phyloP scores from a whole-genome alignment of 305 asterid species.

The Solanum hybrid region DNA sequence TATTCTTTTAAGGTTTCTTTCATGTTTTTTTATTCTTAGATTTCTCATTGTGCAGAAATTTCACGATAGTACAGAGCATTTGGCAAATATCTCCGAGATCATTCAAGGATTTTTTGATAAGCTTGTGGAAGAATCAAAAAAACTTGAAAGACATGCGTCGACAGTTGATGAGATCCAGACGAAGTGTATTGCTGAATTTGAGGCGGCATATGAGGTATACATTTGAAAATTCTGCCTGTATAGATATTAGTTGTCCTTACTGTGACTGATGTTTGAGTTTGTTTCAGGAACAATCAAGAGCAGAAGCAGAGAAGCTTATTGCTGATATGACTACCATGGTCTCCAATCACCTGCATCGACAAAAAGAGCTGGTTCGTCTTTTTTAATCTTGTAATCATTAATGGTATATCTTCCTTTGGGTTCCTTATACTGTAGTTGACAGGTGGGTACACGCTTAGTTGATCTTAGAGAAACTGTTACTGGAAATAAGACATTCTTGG shows the following conservation, averaged over 20 bases:
- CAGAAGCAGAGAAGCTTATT: conserved; percentile 54
- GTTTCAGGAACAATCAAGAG: conserved; percentile 55
- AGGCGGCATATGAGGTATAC: conserved; percentile 57
- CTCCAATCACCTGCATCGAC: conserved; percentile 56
- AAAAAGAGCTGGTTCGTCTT: conserved; percentile 55
- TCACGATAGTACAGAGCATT: conserved; percentile 32
- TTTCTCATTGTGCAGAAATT: conserved; percentile 35
- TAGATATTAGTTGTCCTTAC: not conserved
- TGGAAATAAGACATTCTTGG: conserved; percentile 47
- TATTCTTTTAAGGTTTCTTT: not conserved
- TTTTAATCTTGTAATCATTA: not conserved
- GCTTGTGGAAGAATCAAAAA: conserved; percentile 41
- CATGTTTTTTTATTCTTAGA: not conserved
- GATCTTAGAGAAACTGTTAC: conserved; percentile 41
- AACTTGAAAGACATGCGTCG: conserved; percentile 42
- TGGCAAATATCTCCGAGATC: conserved; percentile 40
- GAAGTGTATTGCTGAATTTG: conserved; percentile 49
- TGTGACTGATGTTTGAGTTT: conserved; percentile 12
- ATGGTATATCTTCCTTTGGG: not conserved
- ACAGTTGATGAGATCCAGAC: conserved; percentile 49
- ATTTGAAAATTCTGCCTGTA: not conserved
- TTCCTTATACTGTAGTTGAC: conserved; percentile 5
- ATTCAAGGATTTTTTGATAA: conserved; percentile 37
- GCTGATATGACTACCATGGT: conserved; percentile 57
- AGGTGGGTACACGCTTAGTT: conserved; percentile 60